Percentiles rank a stretch among this genome's conserved stretches.
Evolutionary conservation across 1,284 basidiomycete species (phyloP).

Genomic region (Kwoniella shivajii): DNA sequence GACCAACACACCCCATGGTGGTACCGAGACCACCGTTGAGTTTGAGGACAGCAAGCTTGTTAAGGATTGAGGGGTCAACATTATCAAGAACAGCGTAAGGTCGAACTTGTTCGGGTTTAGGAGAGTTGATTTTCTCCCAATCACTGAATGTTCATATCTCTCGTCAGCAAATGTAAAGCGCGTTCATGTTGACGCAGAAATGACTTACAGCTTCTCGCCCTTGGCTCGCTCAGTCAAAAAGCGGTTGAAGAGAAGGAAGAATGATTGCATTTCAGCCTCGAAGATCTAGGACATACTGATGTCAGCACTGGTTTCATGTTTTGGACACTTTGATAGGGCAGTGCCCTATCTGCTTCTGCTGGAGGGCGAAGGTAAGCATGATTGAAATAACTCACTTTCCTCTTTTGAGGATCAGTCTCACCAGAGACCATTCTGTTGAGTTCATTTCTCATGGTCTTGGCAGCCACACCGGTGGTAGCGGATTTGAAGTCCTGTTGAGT

Average conservation of each 20-base stretch:
- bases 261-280: conserved; percentile 97
- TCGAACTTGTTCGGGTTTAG: conserved; percentile 88
- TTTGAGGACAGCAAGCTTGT: conserved; percentile 97
- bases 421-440: conserved; percentile 87
- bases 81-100: conserved; percentile 75
- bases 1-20: conserved; percentile 58
- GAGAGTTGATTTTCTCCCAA: conserved; percentile 97
- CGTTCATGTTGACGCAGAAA: neutral
- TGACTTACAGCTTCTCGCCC: conserved; percentile 84
- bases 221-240: conserved; percentile 95
- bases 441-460: conserved; percentile 98
- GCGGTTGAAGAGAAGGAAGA: conserved; percentile 98
- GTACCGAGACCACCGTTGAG: conserved; percentile 97
- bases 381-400: conserved; percentile 66
- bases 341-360: no score
- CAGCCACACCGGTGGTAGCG: conserved; percentile 94
- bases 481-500: conserved; percentile 78
- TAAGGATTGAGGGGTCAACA: conserved; percentile 71
- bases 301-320: no score
- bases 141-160: conserved; percentile 61
- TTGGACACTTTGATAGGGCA: no score
- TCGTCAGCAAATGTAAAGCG: conserved; percentile 1
- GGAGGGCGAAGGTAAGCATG: neutral
- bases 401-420: conserved; percentile 74
- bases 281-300: no score